A percentile compares a stretch with the other conserved stretches of the same genome.
Conservation (phyloP, 1,284 basidiomycete species). For the Microbotryum silenes-acaulis region DNA sequence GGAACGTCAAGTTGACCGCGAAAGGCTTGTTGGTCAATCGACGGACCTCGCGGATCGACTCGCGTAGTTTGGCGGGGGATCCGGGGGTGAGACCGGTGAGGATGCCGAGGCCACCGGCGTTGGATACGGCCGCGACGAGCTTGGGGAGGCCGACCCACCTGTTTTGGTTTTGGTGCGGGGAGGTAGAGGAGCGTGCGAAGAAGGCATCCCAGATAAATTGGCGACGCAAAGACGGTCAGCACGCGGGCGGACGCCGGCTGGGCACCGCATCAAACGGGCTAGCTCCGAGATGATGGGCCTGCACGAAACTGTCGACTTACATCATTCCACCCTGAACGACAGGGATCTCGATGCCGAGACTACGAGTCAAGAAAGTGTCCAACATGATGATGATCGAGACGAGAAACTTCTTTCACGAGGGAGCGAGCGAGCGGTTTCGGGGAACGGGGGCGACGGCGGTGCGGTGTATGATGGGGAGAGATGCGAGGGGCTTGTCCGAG, state of each 20-base stretch:
- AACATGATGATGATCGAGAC: no score
- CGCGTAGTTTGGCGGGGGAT: constrained; percentile 57
- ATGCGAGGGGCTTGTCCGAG: no score
- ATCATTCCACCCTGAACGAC: constrained; percentile 39
- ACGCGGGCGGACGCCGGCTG: constrained; percentile 9
- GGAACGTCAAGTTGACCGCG: constrained; percentile 84
- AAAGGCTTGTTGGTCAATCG: constrained; percentile 65
- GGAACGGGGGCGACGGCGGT: no score
- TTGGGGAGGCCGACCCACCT: constrained; percentile 65
- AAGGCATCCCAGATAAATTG: neutral
- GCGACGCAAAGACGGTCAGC: constrained; percentile 29
- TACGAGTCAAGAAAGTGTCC: no score
- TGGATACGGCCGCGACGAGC: constrained; percentile 70
- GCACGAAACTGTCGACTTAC: constrained; percentile 12
- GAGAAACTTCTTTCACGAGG: no score
- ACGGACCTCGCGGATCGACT: constrained; percentile 66
- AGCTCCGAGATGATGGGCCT: neutral
- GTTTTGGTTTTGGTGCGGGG: neutral
- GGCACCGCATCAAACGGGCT: constrained; percentile 4
- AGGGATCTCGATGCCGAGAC: constrained; percentile 40
- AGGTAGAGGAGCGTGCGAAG: neutral
- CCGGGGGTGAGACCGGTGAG: constrained; percentile 83
- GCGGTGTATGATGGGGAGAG: no score
- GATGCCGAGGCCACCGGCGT: constrained; percentile 80
- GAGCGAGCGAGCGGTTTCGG: no score